These are phyloP conservation scores for Cladosporium sp. DNA, from an alignment of 2,329 filamentous ascomycete genomes.

Conservation along the genomic window DNA sequence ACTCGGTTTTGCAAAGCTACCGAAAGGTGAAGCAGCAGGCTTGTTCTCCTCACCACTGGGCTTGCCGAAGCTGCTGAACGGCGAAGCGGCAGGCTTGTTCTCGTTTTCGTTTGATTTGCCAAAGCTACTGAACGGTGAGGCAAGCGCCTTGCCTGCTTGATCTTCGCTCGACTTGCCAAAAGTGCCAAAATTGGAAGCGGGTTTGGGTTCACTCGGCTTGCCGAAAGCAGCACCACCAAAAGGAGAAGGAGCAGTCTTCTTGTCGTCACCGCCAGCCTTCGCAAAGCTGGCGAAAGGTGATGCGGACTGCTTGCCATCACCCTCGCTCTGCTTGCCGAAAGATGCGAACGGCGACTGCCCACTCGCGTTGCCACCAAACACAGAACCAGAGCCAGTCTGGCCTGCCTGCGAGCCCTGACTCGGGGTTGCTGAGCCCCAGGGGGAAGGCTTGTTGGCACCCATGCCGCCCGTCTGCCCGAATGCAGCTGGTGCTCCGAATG, in stretches of 20 bases:
- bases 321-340: not conserved
- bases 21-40: constrained; percentile 27
- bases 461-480: constrained; percentile 24
- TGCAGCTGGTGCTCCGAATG: constrained; percentile 12
- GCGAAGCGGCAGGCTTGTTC: constrained; percentile 11
- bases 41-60: constrained; percentile 1
- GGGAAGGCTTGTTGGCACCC: constrained; percentile 22
- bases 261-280: constrained; percentile 13
- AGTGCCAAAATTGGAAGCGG: constrained; percentile 3
- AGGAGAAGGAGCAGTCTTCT: constrained; percentile 12
- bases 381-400: not conserved
- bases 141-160: not conserved
- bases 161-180: constrained; percentile 1
- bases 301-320: constrained; percentile 4
- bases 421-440: constrained; percentile 19
- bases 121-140: not conserved
- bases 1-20: constrained; percentile 24
- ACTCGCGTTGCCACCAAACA: constrained; percentile 18
- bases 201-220: not conserved
- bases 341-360: constrained; percentile 14
- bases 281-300: constrained; percentile 33
- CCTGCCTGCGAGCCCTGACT: not conserved
- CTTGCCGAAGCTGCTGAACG: constrained; percentile 4
- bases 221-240: constrained; percentile 7
- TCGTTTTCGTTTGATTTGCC: not conserved